These are phyloP conservation scores for Lecanicillium sp. DNA, from an alignment of 2,329 filamentous ascomycete genomes.

Conservation along the genomic window DNA sequence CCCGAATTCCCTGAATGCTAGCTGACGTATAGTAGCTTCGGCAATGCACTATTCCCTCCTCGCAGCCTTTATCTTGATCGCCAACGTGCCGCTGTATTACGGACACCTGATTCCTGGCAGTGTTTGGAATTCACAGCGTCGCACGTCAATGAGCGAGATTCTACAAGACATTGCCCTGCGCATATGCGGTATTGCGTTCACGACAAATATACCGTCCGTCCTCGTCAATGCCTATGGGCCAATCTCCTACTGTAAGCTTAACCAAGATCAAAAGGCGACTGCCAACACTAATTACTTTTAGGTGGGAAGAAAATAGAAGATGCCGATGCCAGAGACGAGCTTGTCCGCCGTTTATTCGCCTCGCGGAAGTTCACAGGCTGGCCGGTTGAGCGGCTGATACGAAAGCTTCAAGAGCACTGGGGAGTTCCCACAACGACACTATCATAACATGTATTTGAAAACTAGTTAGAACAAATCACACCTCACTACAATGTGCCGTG, in stretches of 20 bases:
- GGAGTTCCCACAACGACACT: too few species aligned
- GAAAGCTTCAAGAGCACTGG: constrained; percentile 26
- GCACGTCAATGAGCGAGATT: constrained; percentile 18
- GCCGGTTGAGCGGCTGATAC: constrained; percentile 32
- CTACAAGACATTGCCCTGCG: constrained; percentile 30
- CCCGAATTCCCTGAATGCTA: background rate
- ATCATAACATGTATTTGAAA: too few species aligned
- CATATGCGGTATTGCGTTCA: constrained; percentile 40
- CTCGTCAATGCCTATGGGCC: constrained; percentile 44
- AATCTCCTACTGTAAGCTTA: constrained; percentile 37
- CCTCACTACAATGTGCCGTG: too few species aligned
- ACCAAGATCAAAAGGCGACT: background rate
- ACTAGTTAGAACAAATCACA: too few species aligned
- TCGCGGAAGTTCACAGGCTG: constrained; percentile 32
- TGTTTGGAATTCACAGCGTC: background rate
- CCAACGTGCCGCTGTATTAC: constrained; percentile 12
- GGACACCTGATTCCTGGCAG: background rate
- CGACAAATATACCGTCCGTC: constrained; percentile 35
- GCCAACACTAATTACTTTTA: background rate
- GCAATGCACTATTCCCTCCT: constrained; percentile 38
- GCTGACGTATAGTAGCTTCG: constrained; percentile 27
- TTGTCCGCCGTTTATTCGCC: constrained; percentile 26
- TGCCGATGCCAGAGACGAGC: constrained; percentile 25
- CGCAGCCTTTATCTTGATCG: constrained; percentile 26
- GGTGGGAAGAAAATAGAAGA: constrained; percentile 24